phyloP scores from a whole-genome alignment of 768 basidiomycete genomes.

The Lentinula guzmanii region DNA sequence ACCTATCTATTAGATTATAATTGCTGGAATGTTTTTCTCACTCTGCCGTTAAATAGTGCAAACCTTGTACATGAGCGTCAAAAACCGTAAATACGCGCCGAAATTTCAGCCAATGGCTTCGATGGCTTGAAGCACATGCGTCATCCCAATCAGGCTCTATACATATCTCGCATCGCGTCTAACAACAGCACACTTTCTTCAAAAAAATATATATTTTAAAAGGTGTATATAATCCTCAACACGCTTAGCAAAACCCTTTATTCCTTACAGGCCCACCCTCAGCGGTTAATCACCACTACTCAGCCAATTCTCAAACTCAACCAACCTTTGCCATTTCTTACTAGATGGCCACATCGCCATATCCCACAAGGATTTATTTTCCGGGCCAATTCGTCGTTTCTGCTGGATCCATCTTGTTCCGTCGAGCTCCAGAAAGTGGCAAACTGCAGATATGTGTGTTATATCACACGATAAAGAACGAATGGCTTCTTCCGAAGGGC shows the following conservation, averaged over 20 bases:
- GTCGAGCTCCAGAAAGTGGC: slow-evolving; percentile 11
- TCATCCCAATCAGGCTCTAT: background rate
- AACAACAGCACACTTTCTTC: background rate
- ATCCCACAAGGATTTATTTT: slow-evolving; percentile 14
- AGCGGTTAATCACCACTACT: background rate
- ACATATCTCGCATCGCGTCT: background rate
- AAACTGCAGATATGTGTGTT: slow-evolving; percentile 34
- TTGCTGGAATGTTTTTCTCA: background rate
- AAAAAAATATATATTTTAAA: background rate
- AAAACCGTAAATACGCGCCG: background rate
- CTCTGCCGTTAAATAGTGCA: background rate
- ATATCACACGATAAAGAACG: slow-evolving; percentile 19
- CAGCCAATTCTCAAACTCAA: background rate
- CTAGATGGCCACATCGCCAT: slow-evolving; percentile 1
- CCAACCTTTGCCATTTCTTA: background rate
- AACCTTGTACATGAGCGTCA: background rate
- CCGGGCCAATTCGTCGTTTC: slow-evolving; percentile 32
- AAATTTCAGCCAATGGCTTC: background rate
- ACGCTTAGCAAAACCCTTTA: background rate
- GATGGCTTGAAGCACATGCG: background rate
- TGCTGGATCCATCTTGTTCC: slow-evolving; percentile 36
- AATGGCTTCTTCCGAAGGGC: slow-evolving; percentile 53
- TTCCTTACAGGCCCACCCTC: background rate
- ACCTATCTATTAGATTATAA: too few species aligned
- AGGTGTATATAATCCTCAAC: slow-evolving; percentile 1